Base-by-base conservation (phyloP, 257 asterid genomes). In the Linaria vulgaris region DNA sequence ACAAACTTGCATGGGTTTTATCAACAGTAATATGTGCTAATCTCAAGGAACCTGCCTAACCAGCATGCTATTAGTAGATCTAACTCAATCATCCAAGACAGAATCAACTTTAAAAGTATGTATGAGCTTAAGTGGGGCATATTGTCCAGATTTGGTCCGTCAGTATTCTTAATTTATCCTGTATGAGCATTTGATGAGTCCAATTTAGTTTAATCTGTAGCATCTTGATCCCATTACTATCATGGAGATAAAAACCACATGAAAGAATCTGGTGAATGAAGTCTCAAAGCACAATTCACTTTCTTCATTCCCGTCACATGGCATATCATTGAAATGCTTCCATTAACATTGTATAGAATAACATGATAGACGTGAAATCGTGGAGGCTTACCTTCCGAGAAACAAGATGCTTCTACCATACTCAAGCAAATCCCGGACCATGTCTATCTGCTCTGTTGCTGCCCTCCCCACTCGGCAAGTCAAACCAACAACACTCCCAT, bases 341-440 rank as follows among this genome's bases (percentile, higher is more conserved):
- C 5, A 25, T 69, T 31, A 9, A 11, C 10, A 10, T n/a, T n/a
- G n/a, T n/a, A 34, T 3, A 34, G 41, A 34, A 34, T 34, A 1
- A 1, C 41, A 34, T 34, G 11, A 34, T 4, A 3, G 41, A 47
- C 37, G 53, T 24, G 38, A 44, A 61, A 39, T 66, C 27, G 17
- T 58, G 76, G 59, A 55, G 43, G 66, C 81, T 83, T 72, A 85
- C 96, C 91, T 76, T 77, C 96, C 95, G 43, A 88, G 68, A 73
- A 88, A 88, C 75, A 88, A 77, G 80, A 88, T 88, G 80, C 96
- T 88, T 74, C 80, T 77, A 56, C 96, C 95, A 70, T 82, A 86
- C 73, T 86, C 90, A 38, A 86, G 95, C 77, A 88, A 79, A 74
- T 88, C 92, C 66, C 68, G 61, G 49, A 80, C 81, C 92, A 86